These are phyloP conservation scores for Linnemannia schmuckeri DNA, from an alignment of 192 early-diverging fungal species.

Conservation along the genomic window DNA sequence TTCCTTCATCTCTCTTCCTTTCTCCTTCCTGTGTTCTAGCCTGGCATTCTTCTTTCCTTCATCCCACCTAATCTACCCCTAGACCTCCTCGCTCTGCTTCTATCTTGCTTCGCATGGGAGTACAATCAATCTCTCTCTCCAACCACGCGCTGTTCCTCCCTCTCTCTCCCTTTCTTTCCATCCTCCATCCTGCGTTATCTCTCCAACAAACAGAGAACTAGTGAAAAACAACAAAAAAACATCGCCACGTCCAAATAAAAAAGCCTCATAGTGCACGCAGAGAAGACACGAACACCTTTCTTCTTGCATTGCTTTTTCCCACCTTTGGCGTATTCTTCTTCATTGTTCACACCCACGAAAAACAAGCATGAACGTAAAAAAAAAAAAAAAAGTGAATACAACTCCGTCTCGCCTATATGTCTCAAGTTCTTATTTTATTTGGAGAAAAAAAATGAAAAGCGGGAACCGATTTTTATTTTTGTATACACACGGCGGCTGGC, in stretches of 20 bases:
- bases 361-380: background rate
- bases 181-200: background rate
- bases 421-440: background rate
- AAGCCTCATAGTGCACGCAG: background rate
- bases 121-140: slow-evolving; percentile 1
- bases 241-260: background rate
- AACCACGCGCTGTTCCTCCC: background rate
- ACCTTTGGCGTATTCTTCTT: background rate
- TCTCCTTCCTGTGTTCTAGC: background rate
- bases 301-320: too few species aligned
- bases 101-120: background rate
- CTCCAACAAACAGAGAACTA: background rate
- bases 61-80: background rate
- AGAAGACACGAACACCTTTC: too few species aligned
- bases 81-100: background rate
- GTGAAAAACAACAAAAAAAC: background rate
- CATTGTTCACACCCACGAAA: background rate
- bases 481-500: background rate
- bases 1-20: background rate
- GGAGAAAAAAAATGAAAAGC: background rate
- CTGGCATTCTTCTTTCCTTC: background rate
- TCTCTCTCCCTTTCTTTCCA: background rate
- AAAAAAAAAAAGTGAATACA: background rate
- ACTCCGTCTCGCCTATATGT: background rate
- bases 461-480: background rate